Evolutionary conservation across 805 yeast species (phyloP).

Genomic region (Maudiozyma turicensis): DNA sequence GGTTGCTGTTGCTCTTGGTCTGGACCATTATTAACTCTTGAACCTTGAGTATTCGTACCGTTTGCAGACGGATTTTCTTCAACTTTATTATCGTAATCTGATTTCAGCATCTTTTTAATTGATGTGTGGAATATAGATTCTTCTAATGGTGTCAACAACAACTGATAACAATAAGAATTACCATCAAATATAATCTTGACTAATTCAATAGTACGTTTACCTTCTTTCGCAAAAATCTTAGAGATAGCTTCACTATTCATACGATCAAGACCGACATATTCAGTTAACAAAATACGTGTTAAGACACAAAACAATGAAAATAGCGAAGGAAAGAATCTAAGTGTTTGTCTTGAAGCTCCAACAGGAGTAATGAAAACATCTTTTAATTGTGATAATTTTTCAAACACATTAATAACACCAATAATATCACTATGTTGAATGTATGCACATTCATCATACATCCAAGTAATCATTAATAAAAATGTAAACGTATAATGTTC

Average conservation of each 20-base stretch:
- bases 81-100: slow-evolving; percentile 2
- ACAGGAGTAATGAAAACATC: background rate
- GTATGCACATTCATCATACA: slow-evolving; percentile 3
- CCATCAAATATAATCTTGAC: slow-evolving; percentile 15
- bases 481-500: slow-evolving; percentile 8
- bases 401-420: slow-evolving; percentile 7
- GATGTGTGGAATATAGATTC: slow-evolving; percentile 21
- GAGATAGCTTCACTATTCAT: background rate
- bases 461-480: slow-evolving; percentile 6
- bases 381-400: slow-evolving; percentile 4
- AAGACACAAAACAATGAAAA: slow-evolving; percentile 6
- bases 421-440: slow-evolving; percentile 8
- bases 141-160: slow-evolving; percentile 15
- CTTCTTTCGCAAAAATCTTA: slow-evolving; percentile 26
- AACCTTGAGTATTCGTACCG: background rate
- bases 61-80: background rate
- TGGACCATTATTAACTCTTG: background rate
- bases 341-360: background rate
- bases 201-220: slow-evolving; percentile 34
- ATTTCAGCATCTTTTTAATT: slow-evolving; percentile 13
- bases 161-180: slow-evolving; percentile 17
- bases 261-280: background rate
- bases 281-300: slow-evolving; percentile 2
- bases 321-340: slow-evolving; percentile 5
- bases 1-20: background rate